phyloP scores from a whole-genome alignment of 768 basidiomycete genomes.

The Russula abietina region DNA sequence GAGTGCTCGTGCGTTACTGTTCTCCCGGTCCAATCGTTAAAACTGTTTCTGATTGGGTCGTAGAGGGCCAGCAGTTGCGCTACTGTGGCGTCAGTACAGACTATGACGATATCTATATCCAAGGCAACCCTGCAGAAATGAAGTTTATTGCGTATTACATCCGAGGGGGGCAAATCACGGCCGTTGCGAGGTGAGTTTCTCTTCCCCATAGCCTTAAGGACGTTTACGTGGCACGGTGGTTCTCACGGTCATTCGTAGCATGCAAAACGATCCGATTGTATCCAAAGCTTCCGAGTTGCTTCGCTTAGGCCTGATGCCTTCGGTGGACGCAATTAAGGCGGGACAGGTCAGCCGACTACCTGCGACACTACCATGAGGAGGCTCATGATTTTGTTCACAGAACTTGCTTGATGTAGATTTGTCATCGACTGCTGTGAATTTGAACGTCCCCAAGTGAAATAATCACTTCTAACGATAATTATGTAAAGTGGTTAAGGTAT shows the following conservation, averaged over 20 bases:
- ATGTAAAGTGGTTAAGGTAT: not conserved
- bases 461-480: not conserved
- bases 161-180: slow-evolving; percentile 55
- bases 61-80: slow-evolving; percentile 80
- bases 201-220: not conserved
- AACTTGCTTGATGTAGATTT: slow-evolving; percentile 32
- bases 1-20: slow-evolving; percentile 63
- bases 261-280: slow-evolving; percentile 80
- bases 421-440: slow-evolving; percentile 26
- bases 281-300: slow-evolving; percentile 73
- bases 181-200: slow-evolving; percentile 51
- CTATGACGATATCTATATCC: slow-evolving; percentile 73
- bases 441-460: slow-evolving; percentile 17
- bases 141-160: slow-evolving; percentile 86
- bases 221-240: not conserved
- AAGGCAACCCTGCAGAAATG: slow-evolving; percentile 67
- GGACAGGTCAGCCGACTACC: slow-evolving; percentile 54
- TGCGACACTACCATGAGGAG: not conserved
- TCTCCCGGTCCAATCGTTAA: not conserved
- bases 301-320: slow-evolving; percentile 74
- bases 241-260: slow-evolving; percentile 36
- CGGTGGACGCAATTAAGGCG: slow-evolving; percentile 59
- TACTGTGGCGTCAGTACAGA: slow-evolving; percentile 71
- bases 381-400: slow-evolving; percentile 21
- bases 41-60: not conserved